Evolutionary conservation across 2,329 filamentous ascomycete genomes (phyloP).

Genomic region (Ceratocystis albifundus): DNA sequence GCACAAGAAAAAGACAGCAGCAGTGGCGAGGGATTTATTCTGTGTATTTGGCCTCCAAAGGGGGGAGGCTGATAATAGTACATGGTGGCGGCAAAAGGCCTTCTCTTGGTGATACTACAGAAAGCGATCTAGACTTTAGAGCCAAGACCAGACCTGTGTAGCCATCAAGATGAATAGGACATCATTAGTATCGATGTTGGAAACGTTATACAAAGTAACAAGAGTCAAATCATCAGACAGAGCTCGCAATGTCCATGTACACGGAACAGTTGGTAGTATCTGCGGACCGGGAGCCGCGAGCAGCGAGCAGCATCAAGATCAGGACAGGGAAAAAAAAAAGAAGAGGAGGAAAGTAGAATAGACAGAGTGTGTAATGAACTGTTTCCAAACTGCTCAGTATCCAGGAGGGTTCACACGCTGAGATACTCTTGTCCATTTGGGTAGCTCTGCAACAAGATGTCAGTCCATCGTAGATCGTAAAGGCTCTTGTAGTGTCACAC

Average conservation of each 20-base stretch:
- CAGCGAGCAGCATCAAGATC: neutral
- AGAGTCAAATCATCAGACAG: neutral
- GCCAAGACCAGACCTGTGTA: neutral
- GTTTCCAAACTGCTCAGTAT: slow-evolving; percentile 46
- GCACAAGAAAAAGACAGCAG: neutral
- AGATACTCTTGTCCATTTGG: slow-evolving; percentile 91
- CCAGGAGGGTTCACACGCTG: slow-evolving; percentile 90
- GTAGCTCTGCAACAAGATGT: slow-evolving; percentile 46
- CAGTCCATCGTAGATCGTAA: neutral
- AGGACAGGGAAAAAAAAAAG: slow-evolving; percentile 4
- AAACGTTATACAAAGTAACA: slow-evolving; percentile 1
- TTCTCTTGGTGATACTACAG: neutral
- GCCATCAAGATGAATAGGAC: neutral
- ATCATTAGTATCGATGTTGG: neutral
- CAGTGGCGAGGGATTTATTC: neutral
- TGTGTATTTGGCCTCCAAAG: slow-evolving; percentile 5
- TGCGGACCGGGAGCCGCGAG: slow-evolving; percentile 10
- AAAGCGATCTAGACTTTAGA: neutral
- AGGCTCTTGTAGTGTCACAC: neutral
- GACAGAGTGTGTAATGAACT: neutral
- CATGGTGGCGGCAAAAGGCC: neutral
- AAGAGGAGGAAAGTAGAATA: neutral
- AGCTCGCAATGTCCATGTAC: neutral
- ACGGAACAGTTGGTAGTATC: neutral
- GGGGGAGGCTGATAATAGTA: slow-evolving; percentile 12